A percentile compares a stretch with the other conserved stretches of the same genome.
Conservation (phyloP, 2,329 filamentous ascomycete genomes). For the Apiospora hydei region DNA sequence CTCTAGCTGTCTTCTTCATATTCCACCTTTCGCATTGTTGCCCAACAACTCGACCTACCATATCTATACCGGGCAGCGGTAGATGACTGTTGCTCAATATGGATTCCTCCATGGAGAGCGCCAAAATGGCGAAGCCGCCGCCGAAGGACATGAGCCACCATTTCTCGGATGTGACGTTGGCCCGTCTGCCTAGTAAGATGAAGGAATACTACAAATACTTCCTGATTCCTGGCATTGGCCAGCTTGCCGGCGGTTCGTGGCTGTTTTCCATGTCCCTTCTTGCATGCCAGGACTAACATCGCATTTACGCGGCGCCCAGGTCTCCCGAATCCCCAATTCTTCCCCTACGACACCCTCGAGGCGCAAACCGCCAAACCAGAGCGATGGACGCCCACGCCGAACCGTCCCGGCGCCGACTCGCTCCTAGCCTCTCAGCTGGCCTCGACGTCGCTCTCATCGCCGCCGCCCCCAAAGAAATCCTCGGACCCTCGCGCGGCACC, state of each 20-base stretch:
- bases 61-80: not conserved
- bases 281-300: conserved; percentile 6
- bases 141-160: conserved; percentile 83
- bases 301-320: conserved; percentile 56
- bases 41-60: not conserved
- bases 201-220: conserved; percentile 92
- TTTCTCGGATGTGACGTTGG: conserved; percentile 73
- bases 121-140: conserved; percentile 42
- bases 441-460: conserved; percentile 35
- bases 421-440: conserved; percentile 48
- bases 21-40: not conserved
- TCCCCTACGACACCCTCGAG: conserved; percentile 91
- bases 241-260: conserved; percentile 65
- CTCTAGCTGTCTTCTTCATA: not conserved
- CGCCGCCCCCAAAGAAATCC: conserved; percentile 28
- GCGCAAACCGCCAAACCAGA: conserved; percentile 77
- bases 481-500: conserved; percentile 42
- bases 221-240: conserved; percentile 65
- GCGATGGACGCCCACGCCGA: conserved; percentile 76
- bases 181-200: conserved; percentile 69
- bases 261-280: not conserved
- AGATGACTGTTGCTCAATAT: conserved; percentile 1
- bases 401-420: conserved; percentile 54
- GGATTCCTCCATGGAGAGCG: conserved; percentile 18
- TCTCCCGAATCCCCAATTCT: conserved; percentile 81